Conservation (phyloP, 2,329 filamentous ascomycete genomes). For the Aspergillus sp. region DNA sequence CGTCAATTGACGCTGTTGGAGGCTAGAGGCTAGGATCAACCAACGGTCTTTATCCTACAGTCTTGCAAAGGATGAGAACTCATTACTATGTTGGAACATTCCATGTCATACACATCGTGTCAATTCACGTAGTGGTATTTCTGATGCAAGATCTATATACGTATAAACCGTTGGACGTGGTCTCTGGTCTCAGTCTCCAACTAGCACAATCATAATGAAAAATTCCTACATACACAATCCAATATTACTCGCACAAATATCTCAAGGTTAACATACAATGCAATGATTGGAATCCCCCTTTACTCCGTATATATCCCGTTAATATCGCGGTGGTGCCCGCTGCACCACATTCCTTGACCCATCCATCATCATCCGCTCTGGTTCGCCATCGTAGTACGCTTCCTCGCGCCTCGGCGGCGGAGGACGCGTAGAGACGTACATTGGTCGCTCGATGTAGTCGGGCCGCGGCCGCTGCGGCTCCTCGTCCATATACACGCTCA, state of each 20-base stretch:
- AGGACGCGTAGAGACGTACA: slow-evolving; percentile 34
- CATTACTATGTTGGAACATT: background rate
- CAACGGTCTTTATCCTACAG: background rate
- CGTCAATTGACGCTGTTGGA: too few relatives aligned
- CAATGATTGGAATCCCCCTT: background rate
- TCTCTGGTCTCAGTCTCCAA: too few relatives aligned
- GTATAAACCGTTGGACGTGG: too few relatives aligned
- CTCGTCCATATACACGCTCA: slow-evolving; percentile 38
- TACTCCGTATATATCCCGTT: slow-evolving; percentile 4
- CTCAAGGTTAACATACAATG: background rate
- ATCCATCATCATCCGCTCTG: slow-evolving; percentile 24
- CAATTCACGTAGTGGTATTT: slow-evolving; percentile 7
- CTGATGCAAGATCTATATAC: slow-evolving; percentile 5
- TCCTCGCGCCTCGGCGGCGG: slow-evolving; percentile 22
- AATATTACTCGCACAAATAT: too few relatives aligned
- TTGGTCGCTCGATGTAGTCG: slow-evolving; percentile 42
- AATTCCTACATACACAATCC: too few relatives aligned
- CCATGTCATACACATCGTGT: slow-evolving; percentile 1
- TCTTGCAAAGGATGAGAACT: slow-evolving; percentile 2
- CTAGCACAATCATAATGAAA: too few relatives aligned
- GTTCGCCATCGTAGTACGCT: slow-evolving; percentile 29
- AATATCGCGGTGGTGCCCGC: slow-evolving; percentile 28
- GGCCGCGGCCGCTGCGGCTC: slow-evolving; percentile 28
- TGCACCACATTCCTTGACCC: slow-evolving; percentile 23
- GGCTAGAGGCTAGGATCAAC: too few relatives aligned